These are phyloP conservation scores for Fusarium coicis DNA, from an alignment of 2,329 filamentous ascomycete genomes.

Conservation along the genomic window DNA sequence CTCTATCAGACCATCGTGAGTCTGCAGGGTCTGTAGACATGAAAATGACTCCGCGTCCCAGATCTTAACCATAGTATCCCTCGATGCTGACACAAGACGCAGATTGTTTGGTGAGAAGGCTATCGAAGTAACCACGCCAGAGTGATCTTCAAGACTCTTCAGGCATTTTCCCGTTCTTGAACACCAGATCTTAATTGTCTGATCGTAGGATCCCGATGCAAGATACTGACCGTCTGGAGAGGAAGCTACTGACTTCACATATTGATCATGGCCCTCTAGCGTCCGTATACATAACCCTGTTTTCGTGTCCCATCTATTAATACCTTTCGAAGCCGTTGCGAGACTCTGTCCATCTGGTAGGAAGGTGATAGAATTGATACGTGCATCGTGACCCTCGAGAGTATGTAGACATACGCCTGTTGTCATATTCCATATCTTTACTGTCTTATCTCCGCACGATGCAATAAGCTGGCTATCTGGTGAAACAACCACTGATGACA, in stretches of 20 bases:
- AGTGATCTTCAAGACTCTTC: accelerated
- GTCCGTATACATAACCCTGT: accelerated
- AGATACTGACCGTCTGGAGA: accelerated
- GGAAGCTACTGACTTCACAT: accelerated
- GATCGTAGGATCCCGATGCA: accelerated
- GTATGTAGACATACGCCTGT: accelerated
- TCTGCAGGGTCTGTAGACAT: accelerated
- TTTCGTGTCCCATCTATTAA: accelerated
- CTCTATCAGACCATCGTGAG: accelerated
- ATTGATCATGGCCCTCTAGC: accelerated
- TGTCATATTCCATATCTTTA: not conserved
- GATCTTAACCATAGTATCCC: accelerated
- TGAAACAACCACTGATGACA: accelerated
- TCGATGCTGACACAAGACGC: accelerated
- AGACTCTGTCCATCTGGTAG: accelerated
- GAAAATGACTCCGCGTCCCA: not conserved
- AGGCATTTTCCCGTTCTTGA: accelerated
- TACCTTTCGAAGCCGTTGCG: accelerated
- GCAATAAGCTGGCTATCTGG: accelerated
- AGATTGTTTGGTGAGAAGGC: accelerated
- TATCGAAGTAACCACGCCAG: accelerated
- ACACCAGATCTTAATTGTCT: accelerated
- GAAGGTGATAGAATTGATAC: accelerated
- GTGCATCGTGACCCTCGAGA: accelerated
- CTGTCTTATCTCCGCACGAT: accelerated